These are phyloP conservation scores for Fomes fomentarius DNA, from an alignment of 1,284 basidiomycete genomes.

Conservation along the genomic window DNA sequence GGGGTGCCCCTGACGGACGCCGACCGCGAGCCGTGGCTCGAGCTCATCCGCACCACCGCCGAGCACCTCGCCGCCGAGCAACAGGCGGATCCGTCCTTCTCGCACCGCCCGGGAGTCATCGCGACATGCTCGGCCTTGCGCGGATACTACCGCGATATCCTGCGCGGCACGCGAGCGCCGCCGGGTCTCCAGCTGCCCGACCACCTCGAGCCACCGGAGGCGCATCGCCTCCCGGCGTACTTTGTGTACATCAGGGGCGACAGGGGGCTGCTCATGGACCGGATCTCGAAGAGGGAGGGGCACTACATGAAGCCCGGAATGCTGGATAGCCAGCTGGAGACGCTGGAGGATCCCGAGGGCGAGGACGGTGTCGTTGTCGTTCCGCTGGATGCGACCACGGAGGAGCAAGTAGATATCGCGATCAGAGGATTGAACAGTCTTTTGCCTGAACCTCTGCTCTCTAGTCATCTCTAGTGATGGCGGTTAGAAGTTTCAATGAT, in stretches of 20 bases:
- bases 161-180: constrained; percentile 58
- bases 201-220: constrained; percentile 30
- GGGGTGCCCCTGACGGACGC: constrained; percentile 82
- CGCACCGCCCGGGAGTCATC: constrained; percentile 54
- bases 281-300: constrained; percentile 73
- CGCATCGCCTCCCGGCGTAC: constrained; percentile 56
- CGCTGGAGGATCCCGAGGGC: constrained; percentile 76
- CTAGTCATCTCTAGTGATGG: too few relatives aligned
- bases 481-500: too few relatives aligned
- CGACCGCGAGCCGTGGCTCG: constrained; percentile 89
- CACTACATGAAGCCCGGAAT: constrained; percentile 93
- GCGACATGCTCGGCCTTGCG: constrained; percentile 91
- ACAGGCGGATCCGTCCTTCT: constrained; percentile 19
- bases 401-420: constrained; percentile 57
- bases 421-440: constrained; percentile 37
- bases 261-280: constrained; percentile 60
- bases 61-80: constrained; percentile 41
- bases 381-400: constrained; percentile 56
- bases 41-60: constrained; percentile 69
- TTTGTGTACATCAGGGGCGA: constrained; percentile 86
- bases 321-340: constrained; percentile 84
- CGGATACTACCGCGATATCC: constrained; percentile 78
- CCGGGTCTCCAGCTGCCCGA: constrained; percentile 30
- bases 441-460: constrained; percentile 19
- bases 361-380: constrained; percentile 75